A percentile compares a stretch with the other conserved stretches of the same genome.
phyloP scores from a whole-genome alignment of 768 basidiomycete genomes.

The Serendipita sp. region DNA sequence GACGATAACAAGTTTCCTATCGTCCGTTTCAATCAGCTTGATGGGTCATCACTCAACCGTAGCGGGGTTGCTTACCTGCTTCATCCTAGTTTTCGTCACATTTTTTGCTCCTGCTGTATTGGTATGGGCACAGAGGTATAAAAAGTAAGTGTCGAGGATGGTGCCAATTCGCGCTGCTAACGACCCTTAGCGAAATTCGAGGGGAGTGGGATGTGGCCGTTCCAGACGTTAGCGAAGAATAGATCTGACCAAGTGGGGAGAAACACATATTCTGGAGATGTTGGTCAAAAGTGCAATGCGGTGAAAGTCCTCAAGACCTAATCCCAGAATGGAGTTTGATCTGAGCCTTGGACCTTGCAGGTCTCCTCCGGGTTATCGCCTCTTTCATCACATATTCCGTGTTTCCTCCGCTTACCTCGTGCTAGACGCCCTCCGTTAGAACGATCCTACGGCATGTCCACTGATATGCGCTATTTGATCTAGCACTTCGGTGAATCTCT shows the following conservation, averaged over 20 bases:
- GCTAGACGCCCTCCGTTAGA: slow-evolving; percentile 12
- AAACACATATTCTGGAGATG: too few relatives aligned
- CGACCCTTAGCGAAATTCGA: slow-evolving; percentile 55
- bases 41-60: slow-evolving; percentile 37
- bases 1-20: slow-evolving; percentile 36
- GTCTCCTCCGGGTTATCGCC: too few relatives aligned
- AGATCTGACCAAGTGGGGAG: too few relatives aligned
- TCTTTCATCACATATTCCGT: slow-evolving; percentile 9
- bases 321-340: too few relatives aligned
- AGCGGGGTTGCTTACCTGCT: slow-evolving; percentile 35
- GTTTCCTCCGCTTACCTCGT: slow-evolving; percentile 19
- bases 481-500: too few relatives aligned
- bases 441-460: too few relatives aligned
- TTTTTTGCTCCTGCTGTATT: slow-evolving; percentile 58
- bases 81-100: slow-evolving; percentile 38
- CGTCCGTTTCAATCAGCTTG: slow-evolving; percentile 33
- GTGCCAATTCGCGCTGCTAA: slow-evolving; percentile 9
- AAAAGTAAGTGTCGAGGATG: slow-evolving; percentile 45
- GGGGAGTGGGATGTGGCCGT: slow-evolving; percentile 84
- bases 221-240: slow-evolving; percentile 23
- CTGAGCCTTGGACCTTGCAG: too few relatives aligned
- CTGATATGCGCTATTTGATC: too few relatives aligned
- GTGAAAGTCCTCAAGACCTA: too few relatives aligned
- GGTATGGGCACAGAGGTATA: slow-evolving; percentile 75
- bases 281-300: too few relatives aligned